Evolutionary conservation across 1,284 basidiomycete species (phyloP).

Genomic region (Peniophora sp.): DNA sequence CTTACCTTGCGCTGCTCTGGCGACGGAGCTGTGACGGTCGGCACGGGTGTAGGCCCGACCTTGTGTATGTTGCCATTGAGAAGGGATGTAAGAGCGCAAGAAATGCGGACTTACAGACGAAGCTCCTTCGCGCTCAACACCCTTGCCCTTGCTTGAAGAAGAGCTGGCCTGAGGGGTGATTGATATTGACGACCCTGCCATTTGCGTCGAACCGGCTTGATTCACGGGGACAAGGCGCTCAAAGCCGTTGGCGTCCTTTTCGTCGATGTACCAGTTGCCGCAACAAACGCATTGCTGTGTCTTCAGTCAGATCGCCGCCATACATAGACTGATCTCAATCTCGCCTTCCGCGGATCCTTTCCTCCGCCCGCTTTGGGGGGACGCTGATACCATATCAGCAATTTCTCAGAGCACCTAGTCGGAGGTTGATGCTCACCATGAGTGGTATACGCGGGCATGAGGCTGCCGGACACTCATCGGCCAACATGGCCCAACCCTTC

Average conservation of each 20-base stretch:
- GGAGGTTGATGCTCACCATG: constrained; percentile 22
- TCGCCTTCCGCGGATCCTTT: constrained; percentile 58
- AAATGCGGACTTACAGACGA: constrained; percentile 6
- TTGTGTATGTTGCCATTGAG: too few species aligned
- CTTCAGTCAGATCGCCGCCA: not conserved
- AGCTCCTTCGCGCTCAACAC: constrained; percentile 3
- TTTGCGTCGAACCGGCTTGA: too few species aligned
- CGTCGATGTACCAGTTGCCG: constrained; percentile 48
- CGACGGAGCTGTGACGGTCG: too few species aligned
- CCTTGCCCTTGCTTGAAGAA: constrained; percentile 10
- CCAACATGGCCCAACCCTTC: constrained; percentile 80
- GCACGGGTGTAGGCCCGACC: too few species aligned
- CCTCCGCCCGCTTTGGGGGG: constrained; percentile 56
- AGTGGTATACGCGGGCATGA: constrained; percentile 68
- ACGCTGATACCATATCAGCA: constrained; percentile 17
- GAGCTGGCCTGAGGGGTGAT: not conserved
- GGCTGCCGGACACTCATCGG: constrained; percentile 65
- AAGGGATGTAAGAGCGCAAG: not conserved
- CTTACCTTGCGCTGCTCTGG: too few species aligned
- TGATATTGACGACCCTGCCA: too few species aligned
- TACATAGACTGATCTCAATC: constrained; percentile 8
- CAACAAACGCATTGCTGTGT: constrained; percentile 74
- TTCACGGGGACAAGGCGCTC: constrained; percentile 34
- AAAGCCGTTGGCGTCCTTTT: constrained; percentile 41
- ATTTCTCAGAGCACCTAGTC: too few species aligned